Percentiles rank a stretch among this genome's conserved stretches.
These are phyloP conservation scores for Argentina anserina DNA, from an alignment of 306 rosid species.

Conservation along the genomic window DNA sequence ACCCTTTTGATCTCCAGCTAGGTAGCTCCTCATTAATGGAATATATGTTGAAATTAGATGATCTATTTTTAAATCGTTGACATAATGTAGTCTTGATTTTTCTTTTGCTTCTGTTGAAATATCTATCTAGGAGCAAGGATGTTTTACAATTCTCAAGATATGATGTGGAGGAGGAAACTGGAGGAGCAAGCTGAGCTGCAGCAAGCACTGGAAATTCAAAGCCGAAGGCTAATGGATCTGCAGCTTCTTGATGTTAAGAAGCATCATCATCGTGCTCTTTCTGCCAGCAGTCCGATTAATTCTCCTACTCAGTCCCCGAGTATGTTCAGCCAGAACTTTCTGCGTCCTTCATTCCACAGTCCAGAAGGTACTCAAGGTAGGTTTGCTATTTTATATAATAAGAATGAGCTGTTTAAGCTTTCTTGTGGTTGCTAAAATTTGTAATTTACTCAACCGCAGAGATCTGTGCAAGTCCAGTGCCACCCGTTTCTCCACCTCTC, in stretches of 20 bases:
- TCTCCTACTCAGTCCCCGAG: conserved; percentile 73
- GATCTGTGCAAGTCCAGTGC: conserved; percentile 31
- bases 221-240: conserved; percentile 72
- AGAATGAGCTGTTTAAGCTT: background rate
- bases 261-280: conserved; percentile 66
- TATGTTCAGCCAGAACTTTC: conserved; percentile 45
- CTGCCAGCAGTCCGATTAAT: conserved; percentile 66
- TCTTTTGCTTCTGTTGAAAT: background rate
- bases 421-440: background rate
- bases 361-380: conserved; percentile 56
- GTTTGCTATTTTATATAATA: background rate
- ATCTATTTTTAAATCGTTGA: background rate
- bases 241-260: conserved; percentile 92
- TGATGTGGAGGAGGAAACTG: conserved; percentile 85
- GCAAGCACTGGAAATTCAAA: conserved; percentile 85
- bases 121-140: conserved; percentile 60
- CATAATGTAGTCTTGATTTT: background rate
- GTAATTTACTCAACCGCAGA: conserved; percentile 39
- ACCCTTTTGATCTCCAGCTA: conserved; percentile 75
- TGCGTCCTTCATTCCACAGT: conserved; percentile 48
- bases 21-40: conserved; percentile 38
- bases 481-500: conserved; percentile 26
- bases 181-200: conserved; percentile 92
- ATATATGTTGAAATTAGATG: background rate
- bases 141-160: conserved; percentile 78